phyloP scores from a whole-genome alignment of 2,329 filamentous ascomycete genomes.

The Coleophoma eucalyptorum region DNA sequence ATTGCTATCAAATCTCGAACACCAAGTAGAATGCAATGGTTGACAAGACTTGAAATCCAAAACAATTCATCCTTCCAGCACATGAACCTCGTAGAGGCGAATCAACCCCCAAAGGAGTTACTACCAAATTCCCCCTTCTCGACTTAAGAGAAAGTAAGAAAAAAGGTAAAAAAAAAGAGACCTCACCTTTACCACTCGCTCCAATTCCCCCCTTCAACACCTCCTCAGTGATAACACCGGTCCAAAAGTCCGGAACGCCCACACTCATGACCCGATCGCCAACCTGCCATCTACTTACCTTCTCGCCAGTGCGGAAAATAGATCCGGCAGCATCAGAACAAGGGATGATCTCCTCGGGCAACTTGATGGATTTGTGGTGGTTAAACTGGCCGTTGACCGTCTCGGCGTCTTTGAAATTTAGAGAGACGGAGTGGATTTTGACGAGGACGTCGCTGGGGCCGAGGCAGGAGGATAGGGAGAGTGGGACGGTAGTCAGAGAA shows the following conservation, averaged over 20 bases:
- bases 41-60: too few relatives aligned
- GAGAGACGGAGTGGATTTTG: slow-evolving; percentile 20
- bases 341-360: slow-evolving; percentile 46
- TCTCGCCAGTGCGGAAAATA: slow-evolving; percentile 43
- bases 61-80: too few relatives aligned
- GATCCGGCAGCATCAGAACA: slow-evolving; percentile 69
- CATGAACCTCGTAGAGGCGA: too few relatives aligned
- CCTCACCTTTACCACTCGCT: too few relatives aligned
- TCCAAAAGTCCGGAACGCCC: slow-evolving; percentile 50
- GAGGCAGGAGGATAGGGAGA: too few relatives aligned
- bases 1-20: too few relatives aligned
- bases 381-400: slow-evolving; percentile 56
- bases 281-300: slow-evolving; percentile 36
- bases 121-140: too few relatives aligned
- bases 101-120: too few relatives aligned
- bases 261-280: slow-evolving; percentile 66
- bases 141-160: too few relatives aligned
- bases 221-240: slow-evolving; percentile 15
- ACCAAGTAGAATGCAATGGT: too few relatives aligned
- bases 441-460: slow-evolving; percentile 40
- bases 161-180: too few relatives aligned
- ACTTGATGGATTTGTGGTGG: slow-evolving; percentile 52
- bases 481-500: too few relatives aligned
- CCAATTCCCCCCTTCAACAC: slow-evolving; percentile 49
- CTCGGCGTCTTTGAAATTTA: slow-evolving; percentile 26